Evolutionary conservation across 768 basidiomycete genomes (phyloP).

Genomic region (Mycena olivaceomarginata): DNA sequence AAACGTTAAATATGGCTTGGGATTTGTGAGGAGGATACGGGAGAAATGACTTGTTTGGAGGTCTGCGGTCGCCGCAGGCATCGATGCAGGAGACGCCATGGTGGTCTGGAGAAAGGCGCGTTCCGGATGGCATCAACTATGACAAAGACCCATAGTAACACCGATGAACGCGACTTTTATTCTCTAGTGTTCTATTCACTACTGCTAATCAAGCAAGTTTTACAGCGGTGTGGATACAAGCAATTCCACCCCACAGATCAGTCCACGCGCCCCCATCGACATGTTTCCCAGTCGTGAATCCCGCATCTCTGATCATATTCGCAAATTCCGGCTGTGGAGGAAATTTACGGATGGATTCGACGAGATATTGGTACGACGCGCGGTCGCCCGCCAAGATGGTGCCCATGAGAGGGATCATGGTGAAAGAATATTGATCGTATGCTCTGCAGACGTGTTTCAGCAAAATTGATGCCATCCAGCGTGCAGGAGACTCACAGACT

Average conservation of each 20-base stretch:
- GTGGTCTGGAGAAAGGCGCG: constrained; percentile 49
- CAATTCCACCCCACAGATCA: constrained; percentile 92
- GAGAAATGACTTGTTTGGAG: constrained; percentile 74
- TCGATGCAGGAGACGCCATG: constrained; percentile 61
- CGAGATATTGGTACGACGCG: constrained; percentile 96
- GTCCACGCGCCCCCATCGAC: constrained; percentile 91
- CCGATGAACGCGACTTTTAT: not conserved
- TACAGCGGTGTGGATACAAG: constrained; percentile 89
- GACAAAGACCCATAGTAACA: constrained; percentile 20
- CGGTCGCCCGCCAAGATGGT: constrained; percentile 97
- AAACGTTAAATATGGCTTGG: not conserved
- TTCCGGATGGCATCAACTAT: not conserved
- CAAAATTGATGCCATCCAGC: not conserved
- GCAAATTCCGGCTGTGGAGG: constrained; percentile 93
- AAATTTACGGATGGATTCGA: constrained; percentile 97
- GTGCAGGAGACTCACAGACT: constrained; percentile 77
- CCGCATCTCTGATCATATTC: constrained; percentile 90
- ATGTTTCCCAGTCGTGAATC: constrained; percentile 84
- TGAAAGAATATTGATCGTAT: constrained; percentile 97
- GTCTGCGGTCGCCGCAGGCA: constrained; percentile 78
- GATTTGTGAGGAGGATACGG: not conserved
- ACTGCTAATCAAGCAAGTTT: constrained; percentile 71
- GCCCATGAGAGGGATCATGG: constrained; percentile 95
- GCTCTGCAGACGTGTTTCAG: constrained; percentile 67
- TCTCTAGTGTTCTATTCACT: not conserved